phyloP scores from a whole-genome alignment of 805 yeast species.

The Starmerella stigmatis region DNA sequence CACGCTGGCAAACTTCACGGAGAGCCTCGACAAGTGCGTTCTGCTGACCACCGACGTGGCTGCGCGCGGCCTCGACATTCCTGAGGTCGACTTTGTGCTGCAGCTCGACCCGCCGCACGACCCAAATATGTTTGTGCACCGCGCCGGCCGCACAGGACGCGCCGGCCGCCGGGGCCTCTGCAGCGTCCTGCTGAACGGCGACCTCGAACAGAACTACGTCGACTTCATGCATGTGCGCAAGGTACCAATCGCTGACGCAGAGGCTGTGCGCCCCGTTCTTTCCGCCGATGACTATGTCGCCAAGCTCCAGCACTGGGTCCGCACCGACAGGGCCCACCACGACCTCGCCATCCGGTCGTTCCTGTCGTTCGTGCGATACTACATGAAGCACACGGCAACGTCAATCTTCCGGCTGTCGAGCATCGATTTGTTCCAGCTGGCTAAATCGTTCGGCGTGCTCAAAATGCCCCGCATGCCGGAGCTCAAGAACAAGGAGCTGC shows the following conservation, averaged over 20 bases:
- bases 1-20: conserved; percentile 54
- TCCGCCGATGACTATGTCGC: conserved; percentile 19
- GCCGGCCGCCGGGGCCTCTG: conserved; percentile 81
- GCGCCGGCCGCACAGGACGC: conserved; percentile 93
- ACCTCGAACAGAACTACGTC: conserved; percentile 71
- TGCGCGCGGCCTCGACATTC: conserved; percentile 91
- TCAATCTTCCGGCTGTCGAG: conserved; percentile 72
- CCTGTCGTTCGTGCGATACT: conserved; percentile 73
- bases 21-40: conserved; percentile 41
- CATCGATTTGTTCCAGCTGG: conserved; percentile 62
- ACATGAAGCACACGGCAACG: conserved; percentile 76
- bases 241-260: conserved; percentile 38
- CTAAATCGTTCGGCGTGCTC: conserved; percentile 65
- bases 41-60: conserved; percentile 96
- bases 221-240: conserved; percentile 69
- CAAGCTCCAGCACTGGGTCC: conserved; percentile 43
- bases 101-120: conserved; percentile 93
- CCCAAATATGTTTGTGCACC: conserved; percentile 80
- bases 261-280: conserved; percentile 7
- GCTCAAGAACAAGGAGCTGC: conserved; percentile 43
- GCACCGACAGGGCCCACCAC: conserved; percentile 67
- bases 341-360: conserved; percentile 71
- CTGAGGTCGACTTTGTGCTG: conserved; percentile 87
- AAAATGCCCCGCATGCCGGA: conserved; percentile 96
- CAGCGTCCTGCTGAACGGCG: conserved; percentile 57